phyloP scores from a whole-genome alignment of 1,139 yeast species.

The Geotrichum histeridarum region DNA sequence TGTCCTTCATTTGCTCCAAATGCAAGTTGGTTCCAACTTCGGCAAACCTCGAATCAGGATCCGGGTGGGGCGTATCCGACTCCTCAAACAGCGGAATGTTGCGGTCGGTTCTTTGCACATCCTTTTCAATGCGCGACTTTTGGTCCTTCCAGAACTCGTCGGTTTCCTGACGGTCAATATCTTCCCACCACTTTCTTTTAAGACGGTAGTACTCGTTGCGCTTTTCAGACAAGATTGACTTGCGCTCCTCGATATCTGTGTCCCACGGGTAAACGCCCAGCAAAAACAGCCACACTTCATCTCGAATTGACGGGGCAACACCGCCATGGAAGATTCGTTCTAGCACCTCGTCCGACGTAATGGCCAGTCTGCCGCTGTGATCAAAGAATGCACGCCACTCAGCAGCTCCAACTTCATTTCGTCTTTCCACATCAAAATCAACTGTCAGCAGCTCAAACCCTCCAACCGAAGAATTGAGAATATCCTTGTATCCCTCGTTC shows the following conservation, averaged over 20 bases:
- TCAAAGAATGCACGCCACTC: conserved; percentile 90
- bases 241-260: conserved; percentile 64
- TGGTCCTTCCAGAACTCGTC: conserved; percentile 86
- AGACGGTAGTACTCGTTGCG: conserved; percentile 60
- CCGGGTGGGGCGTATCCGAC: conserved; percentile 47
- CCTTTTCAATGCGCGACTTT: conserved; percentile 83
- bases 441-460: conserved; percentile 66
- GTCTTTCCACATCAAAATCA: conserved; percentile 57
- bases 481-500: conserved; percentile 40
- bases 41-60: conserved; percentile 49
- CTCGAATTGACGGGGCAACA: conserved; percentile 53
- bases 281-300: conserved; percentile 81
- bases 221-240: conserved; percentile 52
- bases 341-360: conserved; percentile 73
- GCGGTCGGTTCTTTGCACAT: conserved; percentile 87
- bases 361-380: conserved; percentile 60
- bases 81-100: conserved; percentile 60
- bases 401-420: conserved; percentile 58
- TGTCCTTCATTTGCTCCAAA: conserved; percentile 65
- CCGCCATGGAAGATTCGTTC: conserved; percentile 90
- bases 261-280: conserved; percentile 89
- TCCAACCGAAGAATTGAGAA: conserved; percentile 55
- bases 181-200: conserved; percentile 65
- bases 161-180: conserved; percentile 50
- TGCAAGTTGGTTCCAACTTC: conserved; percentile 59